A percentile compares a stretch with the other conserved stretches of the same genome.
These are phyloP conservation scores for Microdochium trichocladiopsis DNA, from an alignment of 2,329 filamentous ascomycete genomes.

Conservation along the genomic window DNA sequence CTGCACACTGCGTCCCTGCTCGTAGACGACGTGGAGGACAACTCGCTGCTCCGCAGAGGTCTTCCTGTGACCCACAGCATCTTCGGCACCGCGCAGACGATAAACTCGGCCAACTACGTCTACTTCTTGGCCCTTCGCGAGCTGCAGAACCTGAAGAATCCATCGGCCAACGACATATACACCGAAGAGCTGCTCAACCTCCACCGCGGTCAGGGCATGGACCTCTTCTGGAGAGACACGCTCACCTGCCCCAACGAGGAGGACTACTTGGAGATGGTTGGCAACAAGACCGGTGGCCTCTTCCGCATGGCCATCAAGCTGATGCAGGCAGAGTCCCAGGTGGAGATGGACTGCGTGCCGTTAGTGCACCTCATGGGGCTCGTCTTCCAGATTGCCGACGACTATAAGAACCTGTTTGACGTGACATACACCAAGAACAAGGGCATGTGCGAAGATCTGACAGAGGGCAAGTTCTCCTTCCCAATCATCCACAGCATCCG, in stretches of 20 bases:
- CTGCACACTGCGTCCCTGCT: conserved; percentile 78
- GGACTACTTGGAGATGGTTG: conserved; percentile 91
- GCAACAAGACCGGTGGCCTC: conserved; percentile 82
- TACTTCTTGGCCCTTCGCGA: conserved; percentile 78
- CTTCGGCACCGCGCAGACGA: conserved; percentile 80
- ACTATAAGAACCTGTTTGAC: conserved; percentile 81
- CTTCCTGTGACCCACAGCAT: conserved; percentile 78
- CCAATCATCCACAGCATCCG: conserved; percentile 92
- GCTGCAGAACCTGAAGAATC: conserved; percentile 63
- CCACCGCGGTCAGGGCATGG: conserved; percentile 84
- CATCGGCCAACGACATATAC: conserved; percentile 61
- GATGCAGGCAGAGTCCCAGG: conserved; percentile 68
- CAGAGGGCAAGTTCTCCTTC: conserved; percentile 95
- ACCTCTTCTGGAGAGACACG: conserved; percentile 83
- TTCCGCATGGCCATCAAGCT: conserved; percentile 81
- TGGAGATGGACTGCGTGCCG: conserved; percentile 63
- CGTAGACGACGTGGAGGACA: conserved; percentile 85
- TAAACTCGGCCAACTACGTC: conserved; percentile 86
- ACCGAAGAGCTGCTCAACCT: conserved; percentile 79
- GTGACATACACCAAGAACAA: conserved; percentile 80
- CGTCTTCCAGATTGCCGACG: conserved; percentile 86
- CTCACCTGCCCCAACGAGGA: conserved; percentile 78
- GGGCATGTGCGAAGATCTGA: conserved; percentile 90
- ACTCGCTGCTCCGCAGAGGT: conserved; percentile 67
- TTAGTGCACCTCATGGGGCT: conserved; percentile 81